Percentiles rank a stretch among this genome's conserved stretches.
Evolutionary conservation across 192 early-diverging fungal species (phyloP).

Genomic region (Pecoramyces ruminantium): DNA sequence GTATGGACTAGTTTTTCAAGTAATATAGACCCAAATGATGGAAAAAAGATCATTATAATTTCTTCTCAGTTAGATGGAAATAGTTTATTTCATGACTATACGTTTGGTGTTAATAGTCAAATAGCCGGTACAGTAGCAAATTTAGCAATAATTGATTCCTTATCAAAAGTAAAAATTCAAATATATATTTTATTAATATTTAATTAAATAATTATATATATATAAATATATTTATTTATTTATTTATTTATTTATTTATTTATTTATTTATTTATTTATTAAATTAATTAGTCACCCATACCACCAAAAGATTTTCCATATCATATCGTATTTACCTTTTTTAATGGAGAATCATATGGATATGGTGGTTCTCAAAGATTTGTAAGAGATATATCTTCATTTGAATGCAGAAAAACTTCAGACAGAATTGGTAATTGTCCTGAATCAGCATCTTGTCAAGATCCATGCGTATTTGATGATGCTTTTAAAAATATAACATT

Average conservation of each 20-base stretch:
- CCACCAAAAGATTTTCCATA: constrained; percentile 25
- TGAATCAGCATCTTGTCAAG: constrained; percentile 23
- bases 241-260: background rate
- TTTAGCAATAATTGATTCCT: constrained; percentile 47
- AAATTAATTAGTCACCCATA: constrained; percentile 22
- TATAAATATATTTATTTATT: background rate
- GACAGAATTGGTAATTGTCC: constrained; percentile 7
- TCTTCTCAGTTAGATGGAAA: constrained; percentile 42
- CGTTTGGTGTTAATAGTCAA: constrained; percentile 29
- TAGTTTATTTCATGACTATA: constrained; percentile 46
- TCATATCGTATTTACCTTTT: constrained; percentile 58
- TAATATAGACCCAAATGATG: constrained; percentile 27
- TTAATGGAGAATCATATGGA: constrained; percentile 55
- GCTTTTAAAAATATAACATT: constrained; percentile 51
- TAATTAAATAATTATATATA: no score
- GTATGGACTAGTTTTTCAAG: constrained; percentile 48
- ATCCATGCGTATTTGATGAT: constrained; percentile 39
- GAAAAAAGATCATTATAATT: constrained; percentile 50
- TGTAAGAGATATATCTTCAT: constrained; percentile 47
- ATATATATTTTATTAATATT: no score
- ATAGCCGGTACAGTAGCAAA: constrained; percentile 43
- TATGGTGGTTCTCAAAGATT: constrained; percentile 66
- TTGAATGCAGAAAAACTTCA: constrained; percentile 27
- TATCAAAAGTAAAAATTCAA: constrained; percentile 32
- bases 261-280: background rate